Evolutionary conservation across 768 basidiomycete genomes (phyloP), one percentile per base, ranked within the genome.

Genomic region (Tulasnella sp.): DNA sequence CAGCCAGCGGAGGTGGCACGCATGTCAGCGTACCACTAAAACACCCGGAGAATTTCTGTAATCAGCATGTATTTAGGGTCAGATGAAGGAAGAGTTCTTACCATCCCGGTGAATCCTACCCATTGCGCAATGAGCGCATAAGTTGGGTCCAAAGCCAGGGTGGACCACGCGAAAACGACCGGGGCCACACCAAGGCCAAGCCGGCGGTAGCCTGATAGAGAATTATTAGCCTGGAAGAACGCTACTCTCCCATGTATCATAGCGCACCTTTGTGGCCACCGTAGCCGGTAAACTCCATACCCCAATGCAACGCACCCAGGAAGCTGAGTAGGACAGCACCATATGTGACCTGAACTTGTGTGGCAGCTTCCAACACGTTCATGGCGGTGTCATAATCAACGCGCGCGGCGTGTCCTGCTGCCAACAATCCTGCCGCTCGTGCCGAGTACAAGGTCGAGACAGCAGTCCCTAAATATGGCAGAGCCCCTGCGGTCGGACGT

Each of bases 251-350:
- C 5, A 26, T 29, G 61, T 13, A 67, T 29, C 11, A 35, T 15
- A 13, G 71, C 77, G 20, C 42, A 73, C 77, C 95, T 78, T 96
- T 90, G 69, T 88, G 85, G 7, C 97, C 97, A 37, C 95, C 94
- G 72, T 90, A 90, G 6, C 89, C 92, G 0, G 94, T 88, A 81
- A 98, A 95, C 83, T 99, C 96, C 90, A 99, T 94, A 20, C 97
- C 96, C 96, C 97, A 98, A 83, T 96, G 95, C 26, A 96, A 83
- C 16, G 94, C 94, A 77, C 95, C 96, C 39, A 99, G 88, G 89
- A 98, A 98, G 69, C 94, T 95, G 40, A 99, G 88, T 85, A 99
- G 89, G 79, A 98, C 91, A 18, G 96, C 96, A 42, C 97, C 97
- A 81, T 99, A 99, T 9, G 94, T 96, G 77, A 96, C 92, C 85